Conservation (phyloP, 768 basidiomycete genomes). For the Leucocoprinus leucothites region DNA sequence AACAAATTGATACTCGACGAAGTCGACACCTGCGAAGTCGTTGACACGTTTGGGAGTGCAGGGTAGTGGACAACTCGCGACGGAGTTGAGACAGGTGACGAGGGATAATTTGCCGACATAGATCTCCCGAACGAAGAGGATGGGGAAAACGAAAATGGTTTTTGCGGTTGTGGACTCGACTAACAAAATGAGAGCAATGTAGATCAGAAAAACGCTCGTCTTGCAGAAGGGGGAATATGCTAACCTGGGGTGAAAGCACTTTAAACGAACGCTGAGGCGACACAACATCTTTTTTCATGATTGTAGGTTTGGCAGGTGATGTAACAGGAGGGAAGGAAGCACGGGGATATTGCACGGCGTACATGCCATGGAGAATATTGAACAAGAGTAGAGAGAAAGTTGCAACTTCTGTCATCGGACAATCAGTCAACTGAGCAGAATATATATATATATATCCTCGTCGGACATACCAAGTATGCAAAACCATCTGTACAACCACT, state of each 20-base stretch:
- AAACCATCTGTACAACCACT: constrained; percentile 35
- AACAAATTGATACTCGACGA: constrained; percentile 27
- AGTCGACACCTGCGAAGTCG: constrained; percentile 28
- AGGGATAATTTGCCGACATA: constrained; percentile 25
- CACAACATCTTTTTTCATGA: constrained; percentile 18
- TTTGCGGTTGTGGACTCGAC: constrained; percentile 41
- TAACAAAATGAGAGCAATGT: constrained; percentile 12
- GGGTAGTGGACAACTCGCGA: constrained; percentile 36
- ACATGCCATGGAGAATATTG: constrained; percentile 38
- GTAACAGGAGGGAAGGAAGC: constrained; percentile 28
- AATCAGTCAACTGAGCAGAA: not conserved
- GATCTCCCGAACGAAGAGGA: constrained; percentile 30
- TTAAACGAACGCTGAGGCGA: constrained; percentile 35
- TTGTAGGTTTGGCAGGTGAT: constrained; percentile 31
- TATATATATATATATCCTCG: not conserved
- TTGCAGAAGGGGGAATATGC: not conserved
- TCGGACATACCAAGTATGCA: constrained; percentile 35
- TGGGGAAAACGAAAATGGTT: constrained; percentile 38
- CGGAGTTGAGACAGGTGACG: constrained; percentile 40
- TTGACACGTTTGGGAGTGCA: constrained; percentile 26
- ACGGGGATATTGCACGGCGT: constrained; percentile 44
- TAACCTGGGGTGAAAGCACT: constrained; percentile 39
- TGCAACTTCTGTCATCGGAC: constrained; percentile 27
- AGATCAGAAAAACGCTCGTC: not conserved
- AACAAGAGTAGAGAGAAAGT: constrained; percentile 30